Evolutionary conservation across 2,329 filamentous ascomycete species (phyloP), one percentile per base, ranked within the genome.

Genomic region (Ophiosphaerella herpotricha): DNA sequence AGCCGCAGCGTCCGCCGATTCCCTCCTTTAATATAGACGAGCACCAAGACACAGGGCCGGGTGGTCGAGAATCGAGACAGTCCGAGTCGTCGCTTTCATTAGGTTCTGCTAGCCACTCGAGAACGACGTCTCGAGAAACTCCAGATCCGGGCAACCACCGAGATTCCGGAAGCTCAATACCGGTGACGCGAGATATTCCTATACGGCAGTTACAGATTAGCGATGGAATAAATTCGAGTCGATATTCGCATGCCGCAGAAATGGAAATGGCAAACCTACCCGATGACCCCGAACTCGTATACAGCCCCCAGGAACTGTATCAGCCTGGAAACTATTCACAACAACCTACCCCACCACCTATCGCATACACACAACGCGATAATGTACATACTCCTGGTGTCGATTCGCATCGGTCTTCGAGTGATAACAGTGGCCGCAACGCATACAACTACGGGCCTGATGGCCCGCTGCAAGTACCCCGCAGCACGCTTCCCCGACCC

Each of bases 401-500:
- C 61, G 41, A 74, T 66, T 50, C 70, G 61, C 44, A 59, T 59
- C 50, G 67, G 13, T 71, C 69, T 7, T 67, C 59, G 21, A 71
- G 60, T 45, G 59, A 66, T 49, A 57, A 61, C 39, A 63, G 67
- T 39, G 62, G 57, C 33, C 64, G 57, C 38, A 55, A 61, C 52
- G 59, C 55, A 46, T 68, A 74, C 57, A 55, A 66, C 37, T 67
- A 64, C 42, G 65, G 62, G 7, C 58, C 60, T 13, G 70, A 67
- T n/a, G 62, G 53, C 24, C 67, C 65, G 23, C 54, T 73, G 33
- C 67, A 71, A 41, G 66, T 77, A 50, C 77, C 81, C 58, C 84
- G 74, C 64, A 84, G 78, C 51, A 84, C 83, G 12, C 69, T 88
- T 55, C 81, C 82, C 35, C 82, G 92, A 43, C 91, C 91, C 5